phyloP scores from a whole-genome alignment of 345 rosid genomes.

The Tarenaya hassleriana region DNA sequence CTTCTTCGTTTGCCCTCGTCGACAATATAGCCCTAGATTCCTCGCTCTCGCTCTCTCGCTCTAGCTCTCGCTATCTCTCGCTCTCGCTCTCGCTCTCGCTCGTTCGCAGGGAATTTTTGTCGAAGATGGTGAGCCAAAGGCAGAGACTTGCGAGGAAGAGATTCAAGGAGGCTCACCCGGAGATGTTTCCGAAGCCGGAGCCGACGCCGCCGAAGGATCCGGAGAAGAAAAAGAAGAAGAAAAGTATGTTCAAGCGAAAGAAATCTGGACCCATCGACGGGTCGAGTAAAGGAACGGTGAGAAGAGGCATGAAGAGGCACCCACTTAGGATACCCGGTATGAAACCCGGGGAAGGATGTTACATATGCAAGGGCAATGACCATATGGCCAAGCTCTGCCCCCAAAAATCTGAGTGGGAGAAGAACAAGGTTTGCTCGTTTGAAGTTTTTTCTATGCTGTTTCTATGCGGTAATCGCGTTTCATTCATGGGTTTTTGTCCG shows the following conservation, averaged over 20 bases:
- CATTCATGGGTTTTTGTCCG: not conserved
- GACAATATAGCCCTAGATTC: no score
- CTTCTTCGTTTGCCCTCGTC: no score
- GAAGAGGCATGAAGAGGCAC: conserved; percentile 45
- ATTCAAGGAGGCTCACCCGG: conserved; percentile 58
- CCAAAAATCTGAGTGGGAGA: conserved; percentile 79
- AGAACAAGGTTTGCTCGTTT: conserved; percentile 52
- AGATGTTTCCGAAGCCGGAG: conserved; percentile 55
- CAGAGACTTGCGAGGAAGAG: conserved; percentile 69
- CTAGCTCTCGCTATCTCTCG: no score
- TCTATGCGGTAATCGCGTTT: no score
- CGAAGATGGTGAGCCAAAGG: conserved; percentile 64
- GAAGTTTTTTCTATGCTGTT: no score
- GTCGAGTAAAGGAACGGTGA: conserved; percentile 28
- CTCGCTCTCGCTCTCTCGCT: no score
- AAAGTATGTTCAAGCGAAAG: conserved; percentile 56
- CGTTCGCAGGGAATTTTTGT: no score
- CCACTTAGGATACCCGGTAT: conserved; percentile 88
- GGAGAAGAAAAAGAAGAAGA: conserved; percentile 51
- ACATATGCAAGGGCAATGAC: conserved; percentile 63
- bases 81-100: no score
- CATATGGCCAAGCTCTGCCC: conserved; percentile 88
- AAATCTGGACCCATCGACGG: conserved; percentile 28
- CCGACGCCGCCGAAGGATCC: conserved; percentile 68
- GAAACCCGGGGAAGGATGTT: conserved; percentile 94